phyloP scores from a whole-genome alignment of 106 monocot species.

The Cymbidium sinense region DNA sequence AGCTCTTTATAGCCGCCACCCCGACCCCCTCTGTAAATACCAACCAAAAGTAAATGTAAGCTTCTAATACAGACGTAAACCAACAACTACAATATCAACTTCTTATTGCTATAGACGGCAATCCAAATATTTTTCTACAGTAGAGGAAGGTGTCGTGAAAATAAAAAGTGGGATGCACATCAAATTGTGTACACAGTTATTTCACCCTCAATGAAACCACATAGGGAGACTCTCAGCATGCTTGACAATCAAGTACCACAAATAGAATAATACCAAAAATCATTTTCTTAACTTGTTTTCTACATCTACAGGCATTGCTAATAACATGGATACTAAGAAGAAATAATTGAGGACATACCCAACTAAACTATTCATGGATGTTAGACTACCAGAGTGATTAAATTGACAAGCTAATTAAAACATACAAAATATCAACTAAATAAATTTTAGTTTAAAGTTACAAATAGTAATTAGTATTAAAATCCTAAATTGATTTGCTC shows the following conservation, averaged over 20 bases:
- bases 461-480: not conserved
- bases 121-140: not conserved
- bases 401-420: not conserved
- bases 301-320: not conserved
- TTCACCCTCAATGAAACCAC: not conserved
- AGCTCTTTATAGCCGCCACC: constrained; percentile 96
- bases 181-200: not conserved
- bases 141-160: not conserved
- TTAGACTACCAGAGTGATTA: not conserved
- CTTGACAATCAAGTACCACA: not conserved
- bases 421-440: not conserved
- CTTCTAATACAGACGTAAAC: not conserved
- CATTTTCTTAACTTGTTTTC: not conserved
- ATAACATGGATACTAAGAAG: not conserved
- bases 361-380: not conserved
- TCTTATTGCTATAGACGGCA: not conserved
- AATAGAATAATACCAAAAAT: not conserved
- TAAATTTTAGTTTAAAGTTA: not conserved
- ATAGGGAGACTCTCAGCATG: not conserved
- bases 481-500: not conserved
- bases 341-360: not conserved
- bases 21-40: constrained; percentile 64
- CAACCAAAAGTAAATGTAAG: not conserved
- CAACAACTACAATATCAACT: not conserved
- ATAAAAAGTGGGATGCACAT: not conserved